Percentiles rank a stretch among this genome's conserved stretches.
These are phyloP conservation scores for Ceratobasidium sp. DNA, from an alignment of 1,284 basidiomycete species.

Conservation along the genomic window DNA sequence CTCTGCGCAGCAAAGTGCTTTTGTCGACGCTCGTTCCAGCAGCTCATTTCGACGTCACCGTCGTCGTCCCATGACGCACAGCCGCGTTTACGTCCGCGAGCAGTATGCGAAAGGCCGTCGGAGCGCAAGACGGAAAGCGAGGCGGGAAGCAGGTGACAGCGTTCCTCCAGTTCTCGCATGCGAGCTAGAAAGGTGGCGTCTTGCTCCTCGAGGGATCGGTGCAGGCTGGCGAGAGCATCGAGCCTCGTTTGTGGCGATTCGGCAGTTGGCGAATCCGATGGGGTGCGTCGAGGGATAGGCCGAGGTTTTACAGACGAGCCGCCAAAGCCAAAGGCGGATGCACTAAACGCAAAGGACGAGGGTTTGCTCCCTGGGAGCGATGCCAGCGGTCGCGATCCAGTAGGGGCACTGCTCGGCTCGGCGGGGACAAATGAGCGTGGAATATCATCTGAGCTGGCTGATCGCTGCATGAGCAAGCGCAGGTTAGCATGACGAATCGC, in stretches of 20 bases:
- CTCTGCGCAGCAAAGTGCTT: conserved; percentile 6
- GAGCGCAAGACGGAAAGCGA: conserved; percentile 30
- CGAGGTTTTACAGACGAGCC: not conserved
- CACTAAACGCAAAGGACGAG: conserved; percentile 24
- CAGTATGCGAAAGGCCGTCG: conserved; percentile 21
- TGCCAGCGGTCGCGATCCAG: not conserved
- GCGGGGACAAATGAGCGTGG: conserved; percentile 10
- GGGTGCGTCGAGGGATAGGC: conserved; percentile 18
- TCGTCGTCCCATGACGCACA: conserved; percentile 39
- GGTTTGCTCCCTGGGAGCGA: not conserved
- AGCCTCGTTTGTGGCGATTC: conserved; percentile 15
- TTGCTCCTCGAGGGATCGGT: conserved; percentile 39
- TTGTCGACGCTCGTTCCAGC: conserved; percentile 34
- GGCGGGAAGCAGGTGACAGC: conserved; percentile 35
- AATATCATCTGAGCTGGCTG: conserved; percentile 1
- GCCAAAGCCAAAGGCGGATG: conserved; percentile 37
- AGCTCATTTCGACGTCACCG: conserved; percentile 33
- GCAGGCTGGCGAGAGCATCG: conserved; percentile 25
- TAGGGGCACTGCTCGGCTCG: not conserved
- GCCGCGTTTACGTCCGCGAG: conserved; percentile 36
- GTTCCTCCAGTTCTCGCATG: conserved; percentile 42
- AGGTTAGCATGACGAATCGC: not conserved
- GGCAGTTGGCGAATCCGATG: not conserved
- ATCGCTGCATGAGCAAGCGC: not conserved
- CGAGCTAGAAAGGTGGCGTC: conserved; percentile 37